A percentile compares a stretch with the other conserved stretches of the same genome.
These are phyloP conservation scores for Sarocladium kiliense DNA, from an alignment of 2,329 filamentous ascomycete genomes.

Conservation along the genomic window DNA sequence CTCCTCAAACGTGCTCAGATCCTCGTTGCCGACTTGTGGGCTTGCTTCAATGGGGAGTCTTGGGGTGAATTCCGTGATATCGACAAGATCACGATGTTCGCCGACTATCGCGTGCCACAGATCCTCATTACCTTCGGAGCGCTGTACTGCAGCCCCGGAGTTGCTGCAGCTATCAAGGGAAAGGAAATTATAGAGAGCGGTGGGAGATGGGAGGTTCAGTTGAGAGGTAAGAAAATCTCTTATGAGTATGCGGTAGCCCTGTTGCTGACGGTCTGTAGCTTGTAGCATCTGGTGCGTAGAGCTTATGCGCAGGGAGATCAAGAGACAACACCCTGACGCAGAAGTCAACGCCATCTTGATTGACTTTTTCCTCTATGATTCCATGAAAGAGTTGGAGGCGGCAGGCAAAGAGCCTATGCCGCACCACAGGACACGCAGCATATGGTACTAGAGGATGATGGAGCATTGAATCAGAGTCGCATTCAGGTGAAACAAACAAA, in stretches of 20 bases:
- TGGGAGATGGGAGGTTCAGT: conserved; percentile 75
- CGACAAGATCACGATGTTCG: conserved; percentile 96
- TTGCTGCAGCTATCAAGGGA: conserved; percentile 65
- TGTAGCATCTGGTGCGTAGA: conserved; percentile 97
- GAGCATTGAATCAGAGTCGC: not conserved
- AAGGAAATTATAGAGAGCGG: conserved; percentile 65
- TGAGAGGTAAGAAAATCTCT: conserved; percentile 62
- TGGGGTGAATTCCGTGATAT: conserved; percentile 86
- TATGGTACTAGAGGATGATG: conserved; percentile 68
- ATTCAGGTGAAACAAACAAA: not conserved
- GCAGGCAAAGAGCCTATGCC: conserved; percentile 53
- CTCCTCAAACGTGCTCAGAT: conserved; percentile 95
- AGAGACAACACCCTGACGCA: conserved; percentile 64
- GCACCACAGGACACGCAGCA: conserved; percentile 86
- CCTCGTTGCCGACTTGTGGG: conserved; percentile 93
- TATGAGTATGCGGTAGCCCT: not conserved
- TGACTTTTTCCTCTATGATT: conserved; percentile 96
- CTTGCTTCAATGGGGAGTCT: conserved; percentile 77
- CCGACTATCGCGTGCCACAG: conserved; percentile 95
- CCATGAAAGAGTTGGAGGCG: conserved; percentile 78
- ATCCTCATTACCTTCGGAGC: conserved; percentile 81
- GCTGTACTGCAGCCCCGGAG: conserved; percentile 74
- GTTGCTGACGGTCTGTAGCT: conserved; percentile 37
- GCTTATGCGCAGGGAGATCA: conserved; percentile 76
- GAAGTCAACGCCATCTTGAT: conserved; percentile 84